Percentiles rank a stretch among this genome's conserved stretches.
phyloP scores from a whole-genome alignment of 164 flowering plant species.

The Hamamelis virginiana region DNA sequence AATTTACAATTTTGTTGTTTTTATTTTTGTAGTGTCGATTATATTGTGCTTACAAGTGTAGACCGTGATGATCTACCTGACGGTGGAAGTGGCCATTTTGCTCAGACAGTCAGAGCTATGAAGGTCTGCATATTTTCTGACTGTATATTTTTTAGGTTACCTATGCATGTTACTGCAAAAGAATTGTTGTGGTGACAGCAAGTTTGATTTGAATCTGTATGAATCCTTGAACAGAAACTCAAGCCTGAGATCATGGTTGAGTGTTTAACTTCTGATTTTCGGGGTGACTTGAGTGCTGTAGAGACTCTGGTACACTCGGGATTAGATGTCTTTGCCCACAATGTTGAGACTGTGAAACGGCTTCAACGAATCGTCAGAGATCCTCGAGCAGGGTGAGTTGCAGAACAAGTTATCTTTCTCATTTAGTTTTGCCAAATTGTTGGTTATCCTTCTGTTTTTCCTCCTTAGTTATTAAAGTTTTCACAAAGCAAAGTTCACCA shows the following conservation, averaged over 20 bases:
- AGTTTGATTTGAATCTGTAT: conserved; percentile 2
- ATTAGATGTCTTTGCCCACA: conserved; percentile 97
- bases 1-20: not conserved
- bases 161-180: not conserved
- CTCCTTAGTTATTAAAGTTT: not conserved
- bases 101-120: conserved; percentile 77
- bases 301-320: conserved; percentile 73
- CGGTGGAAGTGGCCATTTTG: conserved; percentile 97
- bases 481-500: too few species aligned
- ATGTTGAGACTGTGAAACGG: conserved; percentile 89
- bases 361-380: conserved; percentile 93
- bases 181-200: not conserved
- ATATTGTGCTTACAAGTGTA: conserved; percentile 91
- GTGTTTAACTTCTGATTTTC: conserved; percentile 93
- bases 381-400: conserved; percentile 86
- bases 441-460: not conserved
- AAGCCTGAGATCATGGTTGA: conserved; percentile 94
- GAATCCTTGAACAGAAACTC: conserved; percentile 49
- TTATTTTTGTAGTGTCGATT: conserved; percentile 72
- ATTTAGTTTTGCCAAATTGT: not conserved
- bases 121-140: conserved; percentile 48
- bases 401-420: not conserved
- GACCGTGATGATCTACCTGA: conserved; percentile 98
- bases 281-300: conserved; percentile 79
- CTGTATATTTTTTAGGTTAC: not conserved